Evolutionary conservation across 257 asterid species (phyloP).

Genomic region (Fraxinus quadrangulata): DNA sequence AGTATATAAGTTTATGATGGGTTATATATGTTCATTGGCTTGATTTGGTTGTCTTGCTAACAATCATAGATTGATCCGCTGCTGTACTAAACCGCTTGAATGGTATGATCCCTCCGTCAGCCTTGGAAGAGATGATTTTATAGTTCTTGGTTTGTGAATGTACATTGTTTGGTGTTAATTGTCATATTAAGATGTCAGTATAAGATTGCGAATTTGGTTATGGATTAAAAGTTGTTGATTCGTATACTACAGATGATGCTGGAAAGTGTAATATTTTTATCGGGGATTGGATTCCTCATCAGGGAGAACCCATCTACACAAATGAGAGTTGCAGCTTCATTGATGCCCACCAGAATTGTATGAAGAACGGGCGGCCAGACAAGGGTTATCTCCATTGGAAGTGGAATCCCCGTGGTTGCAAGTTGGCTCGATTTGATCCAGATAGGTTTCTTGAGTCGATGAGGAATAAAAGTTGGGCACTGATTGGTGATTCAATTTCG

Average conservation of each 20-base stretch:
- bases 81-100: neutral
- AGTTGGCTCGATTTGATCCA: conserved; percentile 60
- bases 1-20: neutral
- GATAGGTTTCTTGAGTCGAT: conserved; percentile 56
- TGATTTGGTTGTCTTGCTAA: neutral
- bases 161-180: neutral
- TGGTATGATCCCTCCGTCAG: neutral
- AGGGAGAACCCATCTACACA: conserved; percentile 62
- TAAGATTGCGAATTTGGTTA: neutral
- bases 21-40: conserved; percentile 8
- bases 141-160: neutral
- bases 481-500: conserved; percentile 82
- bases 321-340: conserved; percentile 64
- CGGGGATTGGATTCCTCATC: conserved; percentile 74
- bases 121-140: neutral
- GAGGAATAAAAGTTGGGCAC: conserved; percentile 71
- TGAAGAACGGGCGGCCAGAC: conserved; percentile 77
- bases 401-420: conserved; percentile 78
- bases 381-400: conserved; percentile 69
- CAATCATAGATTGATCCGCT: conserved; percentile 2
- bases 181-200: neutral
- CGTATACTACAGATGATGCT: conserved; percentile 17
- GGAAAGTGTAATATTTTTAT: conserved; percentile 59
- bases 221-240: neutral
- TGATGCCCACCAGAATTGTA: conserved; percentile 66